Evolutionary conservation across 352 stramenopile genomes (phyloP), one percentile per base, ranked within the genome.

Genomic region (Plasmopara halstedii): DNA sequence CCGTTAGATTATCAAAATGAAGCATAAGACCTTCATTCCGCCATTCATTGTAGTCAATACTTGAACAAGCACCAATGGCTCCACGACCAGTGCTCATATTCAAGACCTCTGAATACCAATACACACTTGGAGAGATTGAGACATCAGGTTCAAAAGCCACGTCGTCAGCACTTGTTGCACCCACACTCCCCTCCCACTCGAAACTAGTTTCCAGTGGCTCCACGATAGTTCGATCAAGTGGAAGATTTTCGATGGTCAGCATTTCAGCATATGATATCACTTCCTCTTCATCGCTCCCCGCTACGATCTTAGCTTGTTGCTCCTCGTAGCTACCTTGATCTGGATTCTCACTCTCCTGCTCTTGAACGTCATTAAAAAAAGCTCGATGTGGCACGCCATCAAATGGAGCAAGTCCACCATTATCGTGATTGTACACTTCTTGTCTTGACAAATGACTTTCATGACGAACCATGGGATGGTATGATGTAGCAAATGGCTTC

Each of bases 11-110:
- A 1, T 38, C 61, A 51, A 95, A 98, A 43, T 98, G 83, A 3
- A 98, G 60, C 75, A 97, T 85, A 25, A 97, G 77, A 9, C 95
- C 95, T 83, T 98, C 92, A 45, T 97, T 97, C 22, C 83, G 75
- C 91, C 90, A 98, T 3, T 85, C 80, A 1, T 92, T 63, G 50
- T 96, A 85, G 57, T 98, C 91, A 35, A 80, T 52, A 15, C 87
- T 97, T 4, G 88, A 97, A 56, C 94, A 98, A 4, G 89, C 85
- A 17, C 83, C 92, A 11, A 98, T 79, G 1, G 82, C 90, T 15
- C 91, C 29, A 67, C 42, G 13, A 32, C 56, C 18, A 38, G 66
- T 33, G 31, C 55, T 32, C 44, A 20, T 10, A 69, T 83, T 22
- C 66, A 76, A 42, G 67, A 61, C 43, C 17, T 92, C 81, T 2